These are phyloP conservation scores for Aspergillus pseudoviridinutans DNA, from an alignment of 2,329 filamentous ascomycete species.

Conservation along the genomic window DNA sequence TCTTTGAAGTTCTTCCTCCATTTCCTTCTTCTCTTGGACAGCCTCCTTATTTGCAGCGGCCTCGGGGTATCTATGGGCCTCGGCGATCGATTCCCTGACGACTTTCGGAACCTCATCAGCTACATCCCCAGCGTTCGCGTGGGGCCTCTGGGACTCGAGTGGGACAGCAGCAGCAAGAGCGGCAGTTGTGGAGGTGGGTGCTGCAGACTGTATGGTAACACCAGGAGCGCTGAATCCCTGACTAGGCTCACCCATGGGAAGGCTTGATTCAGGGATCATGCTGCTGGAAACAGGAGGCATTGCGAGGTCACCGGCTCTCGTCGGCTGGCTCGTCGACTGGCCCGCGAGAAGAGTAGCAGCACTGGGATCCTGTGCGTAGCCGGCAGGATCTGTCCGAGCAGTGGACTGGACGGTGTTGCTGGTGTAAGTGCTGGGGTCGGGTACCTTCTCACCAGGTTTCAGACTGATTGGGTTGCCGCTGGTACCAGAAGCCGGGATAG, in stretches of 20 bases:
- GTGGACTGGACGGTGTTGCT: constrained; percentile 67
- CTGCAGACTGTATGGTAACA: constrained; percentile 50
- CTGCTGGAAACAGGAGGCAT: constrained; percentile 57
- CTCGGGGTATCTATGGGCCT: constrained; percentile 62
- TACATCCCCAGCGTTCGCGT: constrained; percentile 16
- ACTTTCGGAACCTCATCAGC: constrained; percentile 38
- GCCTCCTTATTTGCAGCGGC: constrained; percentile 65
- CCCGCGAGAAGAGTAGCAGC: constrained; percentile 40
- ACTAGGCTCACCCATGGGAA: constrained; percentile 58
- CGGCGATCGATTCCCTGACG: constrained; percentile 43
- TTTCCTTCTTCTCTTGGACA: constrained; percentile 68
- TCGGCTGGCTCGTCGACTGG: constrained; percentile 12
- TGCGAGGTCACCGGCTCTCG: constrained; percentile 40
- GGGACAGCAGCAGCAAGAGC: constrained; percentile 44
- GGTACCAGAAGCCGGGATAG: constrained; percentile 56
- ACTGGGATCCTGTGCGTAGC: constrained; percentile 73
- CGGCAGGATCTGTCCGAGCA: constrained; percentile 68
- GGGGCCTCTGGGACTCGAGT: constrained; percentile 33
- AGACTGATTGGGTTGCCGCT: constrained; percentile 75
- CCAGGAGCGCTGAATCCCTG: constrained; percentile 48
- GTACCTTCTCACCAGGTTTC: constrained; percentile 75
- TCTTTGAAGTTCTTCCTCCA: constrained; percentile 70
- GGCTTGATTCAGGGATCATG: constrained; percentile 77
- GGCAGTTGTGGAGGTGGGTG: constrained; percentile 45
- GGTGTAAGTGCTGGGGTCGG: constrained; percentile 60